Evolutionary conservation across 1,284 basidiomycete genomes (phyloP).

Genomic region (Trichosporon faecale): DNA sequence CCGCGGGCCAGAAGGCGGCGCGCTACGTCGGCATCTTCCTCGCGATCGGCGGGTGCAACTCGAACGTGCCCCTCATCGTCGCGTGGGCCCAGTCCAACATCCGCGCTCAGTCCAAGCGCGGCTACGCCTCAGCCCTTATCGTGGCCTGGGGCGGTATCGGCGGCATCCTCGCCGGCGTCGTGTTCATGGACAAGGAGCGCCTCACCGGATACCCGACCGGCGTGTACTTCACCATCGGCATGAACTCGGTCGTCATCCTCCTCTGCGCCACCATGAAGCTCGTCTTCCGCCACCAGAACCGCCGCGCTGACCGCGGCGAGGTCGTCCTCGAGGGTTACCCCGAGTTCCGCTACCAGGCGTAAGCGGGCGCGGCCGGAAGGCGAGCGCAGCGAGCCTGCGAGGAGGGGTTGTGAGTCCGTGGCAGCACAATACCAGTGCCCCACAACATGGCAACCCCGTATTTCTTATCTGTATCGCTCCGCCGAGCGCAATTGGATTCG

Average conservation of each 20-base stretch:
- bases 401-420: no score
- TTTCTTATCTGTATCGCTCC: no score
- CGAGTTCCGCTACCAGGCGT: conserved; percentile 23
- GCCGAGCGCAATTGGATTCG: no score
- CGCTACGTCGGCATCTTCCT: conserved; percentile 30
- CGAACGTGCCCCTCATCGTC: conserved; percentile 42
- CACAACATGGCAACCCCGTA: no score
- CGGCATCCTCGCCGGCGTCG: conserved; percentile 23
- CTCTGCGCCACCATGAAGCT: conserved; percentile 8
- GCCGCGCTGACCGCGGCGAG: conserved; percentile 14
- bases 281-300: conserved; percentile 20
- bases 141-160: conserved; percentile 27
- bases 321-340: conserved; percentile 14
- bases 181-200: conserved; percentile 25
- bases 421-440: no score
- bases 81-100: conserved; percentile 52
- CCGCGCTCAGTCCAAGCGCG: conserved; percentile 50
- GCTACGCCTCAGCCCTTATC: conserved; percentile 29
- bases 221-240: conserved; percentile 21
- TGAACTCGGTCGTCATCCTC: conserved; percentile 14
- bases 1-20: conserved; percentile 9
- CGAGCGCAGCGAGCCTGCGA: no score
- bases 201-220: conserved; percentile 22
- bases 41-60: conserved; percentile 39
- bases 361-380: not conserved